Evolutionary conservation across 495 filamentous ascomycete species (phyloP).

Genomic region (Choiromyces venosus): DNA sequence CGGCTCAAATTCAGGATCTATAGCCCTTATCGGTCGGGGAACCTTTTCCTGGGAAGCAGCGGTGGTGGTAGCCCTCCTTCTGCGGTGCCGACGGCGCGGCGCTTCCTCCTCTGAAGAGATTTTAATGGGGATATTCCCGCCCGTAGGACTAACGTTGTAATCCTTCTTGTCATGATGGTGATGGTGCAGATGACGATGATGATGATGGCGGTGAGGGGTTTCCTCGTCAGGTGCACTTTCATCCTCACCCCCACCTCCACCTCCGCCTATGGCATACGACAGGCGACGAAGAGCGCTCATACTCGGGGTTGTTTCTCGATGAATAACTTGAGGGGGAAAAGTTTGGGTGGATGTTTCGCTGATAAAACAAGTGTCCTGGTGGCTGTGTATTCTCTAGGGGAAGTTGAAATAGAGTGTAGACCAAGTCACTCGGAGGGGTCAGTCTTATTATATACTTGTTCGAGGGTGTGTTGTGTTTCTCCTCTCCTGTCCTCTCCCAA

Average conservation of each 20-base stretch:
- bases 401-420: not conserved
- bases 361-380: not conserved
- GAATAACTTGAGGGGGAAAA: no score
- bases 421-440: not conserved
- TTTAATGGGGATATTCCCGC: slow-evolving; percentile 26
- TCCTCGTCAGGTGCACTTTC: not conserved
- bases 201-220: slow-evolving; percentile 3
- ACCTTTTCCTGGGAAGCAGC: not conserved
- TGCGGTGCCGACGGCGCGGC: not conserved
- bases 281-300: not conserved
- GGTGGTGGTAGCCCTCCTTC: not conserved
- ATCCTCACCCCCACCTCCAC: not conserved
- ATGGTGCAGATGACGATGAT: slow-evolving; percentile 17
- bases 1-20: not conserved
- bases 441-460: not conserved
- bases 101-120: slow-evolving; percentile 15
- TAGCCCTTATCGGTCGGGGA: not conserved
- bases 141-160: slow-evolving; percentile 26
- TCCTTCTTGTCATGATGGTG: slow-evolving; percentile 27
- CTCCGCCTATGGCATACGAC: not conserved
- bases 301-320: not conserved
- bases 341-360: not conserved
- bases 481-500: not conserved
- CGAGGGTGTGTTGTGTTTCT: not conserved
- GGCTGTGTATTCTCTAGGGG: not conserved